Percentiles rank a stretch among this genome's conserved stretches.
These are phyloP conservation scores for Allium fistulosum DNA, from an alignment of 106 monocot genomes.

Conservation along the genomic window DNA sequence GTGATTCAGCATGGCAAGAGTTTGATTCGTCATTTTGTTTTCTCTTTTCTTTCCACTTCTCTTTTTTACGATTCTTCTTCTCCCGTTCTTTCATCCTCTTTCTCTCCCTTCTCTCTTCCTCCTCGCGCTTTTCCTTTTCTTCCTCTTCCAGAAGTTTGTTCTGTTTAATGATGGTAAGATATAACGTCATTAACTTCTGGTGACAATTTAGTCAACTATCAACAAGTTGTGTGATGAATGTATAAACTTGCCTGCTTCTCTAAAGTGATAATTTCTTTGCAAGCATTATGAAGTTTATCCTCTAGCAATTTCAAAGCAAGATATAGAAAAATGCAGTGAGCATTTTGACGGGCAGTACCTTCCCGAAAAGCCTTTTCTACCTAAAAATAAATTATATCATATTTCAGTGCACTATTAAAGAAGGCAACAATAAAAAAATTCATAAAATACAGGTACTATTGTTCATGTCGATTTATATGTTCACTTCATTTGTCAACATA, in stretches of 20 bases:
- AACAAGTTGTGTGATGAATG: background rate
- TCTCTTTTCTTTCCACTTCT: constrained; percentile 58
- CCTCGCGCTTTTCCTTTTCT: constrained; percentile 90
- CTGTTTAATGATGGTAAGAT: constrained; percentile 24
- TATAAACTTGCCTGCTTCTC: constrained; percentile 77
- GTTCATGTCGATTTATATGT: background rate
- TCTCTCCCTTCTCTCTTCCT: constrained; percentile 89
- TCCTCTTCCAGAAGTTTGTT: constrained; percentile 95
- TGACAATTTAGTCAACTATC: background rate
- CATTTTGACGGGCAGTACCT: constrained; percentile 96
- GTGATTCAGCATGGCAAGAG: constrained; percentile 2
- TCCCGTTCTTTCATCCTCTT: constrained; percentile 78
- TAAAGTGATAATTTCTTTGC: constrained; percentile 90
- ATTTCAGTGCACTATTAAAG: background rate
- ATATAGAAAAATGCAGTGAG: constrained; percentile 79
- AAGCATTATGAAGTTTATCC: constrained; percentile 84
- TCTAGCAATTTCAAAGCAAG: constrained; percentile 84
- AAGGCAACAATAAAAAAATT: background rate
- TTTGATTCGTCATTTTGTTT: constrained; percentile 31
- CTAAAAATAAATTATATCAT: constrained; percentile 19
- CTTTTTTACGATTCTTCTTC: constrained; percentile 87
- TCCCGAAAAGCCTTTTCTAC: constrained; percentile 99
- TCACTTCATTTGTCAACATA: background rate
- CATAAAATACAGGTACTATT: background rate
- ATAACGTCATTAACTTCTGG: background rate